Percentiles rank a stretch among this genome's conserved stretches.
These are phyloP conservation scores for Pseudozyma sp. DNA, from an alignment of 1,284 basidiomycete genomes.

Conservation along the genomic window DNA sequence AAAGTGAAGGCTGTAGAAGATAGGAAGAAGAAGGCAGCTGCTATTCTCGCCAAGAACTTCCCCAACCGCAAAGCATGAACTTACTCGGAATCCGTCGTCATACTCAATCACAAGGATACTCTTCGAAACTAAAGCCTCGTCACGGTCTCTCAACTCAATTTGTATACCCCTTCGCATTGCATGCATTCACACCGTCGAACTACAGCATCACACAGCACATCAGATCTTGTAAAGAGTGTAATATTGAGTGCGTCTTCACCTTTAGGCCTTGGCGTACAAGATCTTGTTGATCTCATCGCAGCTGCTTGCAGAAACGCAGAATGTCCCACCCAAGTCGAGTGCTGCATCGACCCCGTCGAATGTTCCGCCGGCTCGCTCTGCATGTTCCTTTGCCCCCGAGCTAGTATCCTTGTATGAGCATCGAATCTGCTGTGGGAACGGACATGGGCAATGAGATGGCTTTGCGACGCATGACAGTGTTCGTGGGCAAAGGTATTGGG, in stretches of 20 bases:
- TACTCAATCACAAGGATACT: neutral
- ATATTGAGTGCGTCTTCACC: neutral
- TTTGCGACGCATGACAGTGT: slow-evolving; percentile 62
- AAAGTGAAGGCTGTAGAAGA: slow-evolving; percentile 55
- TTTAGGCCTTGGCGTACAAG: slow-evolving; percentile 27
- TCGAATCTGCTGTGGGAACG: slow-evolving; percentile 59
- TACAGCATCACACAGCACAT: neutral
- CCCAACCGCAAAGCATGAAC: slow-evolving; percentile 42
- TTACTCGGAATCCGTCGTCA: neutral
- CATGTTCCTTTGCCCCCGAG: slow-evolving; percentile 18
- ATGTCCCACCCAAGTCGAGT: slow-evolving; percentile 51
- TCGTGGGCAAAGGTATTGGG: slow-evolving; percentile 58
- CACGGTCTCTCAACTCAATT: neutral
- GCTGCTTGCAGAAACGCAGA: slow-evolving; percentile 54
- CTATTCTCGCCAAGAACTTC: slow-evolving; percentile 57
- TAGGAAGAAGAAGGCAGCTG: slow-evolving; percentile 60
- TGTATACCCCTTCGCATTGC: slow-evolving; percentile 22
- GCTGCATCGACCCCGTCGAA: slow-evolving; percentile 47
- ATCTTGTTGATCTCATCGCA: slow-evolving; percentile 43
- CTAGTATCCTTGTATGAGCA: slow-evolving; percentile 53
- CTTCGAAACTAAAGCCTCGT: neutral
- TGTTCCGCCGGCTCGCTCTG: slow-evolving; percentile 26
- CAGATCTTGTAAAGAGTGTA: neutral
- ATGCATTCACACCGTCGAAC: neutral
- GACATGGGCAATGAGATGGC: slow-evolving; percentile 63